These are phyloP conservation scores for Solanum chmielewskii DNA, from an alignment of 257 asterid genomes.

Conservation along the genomic window DNA sequence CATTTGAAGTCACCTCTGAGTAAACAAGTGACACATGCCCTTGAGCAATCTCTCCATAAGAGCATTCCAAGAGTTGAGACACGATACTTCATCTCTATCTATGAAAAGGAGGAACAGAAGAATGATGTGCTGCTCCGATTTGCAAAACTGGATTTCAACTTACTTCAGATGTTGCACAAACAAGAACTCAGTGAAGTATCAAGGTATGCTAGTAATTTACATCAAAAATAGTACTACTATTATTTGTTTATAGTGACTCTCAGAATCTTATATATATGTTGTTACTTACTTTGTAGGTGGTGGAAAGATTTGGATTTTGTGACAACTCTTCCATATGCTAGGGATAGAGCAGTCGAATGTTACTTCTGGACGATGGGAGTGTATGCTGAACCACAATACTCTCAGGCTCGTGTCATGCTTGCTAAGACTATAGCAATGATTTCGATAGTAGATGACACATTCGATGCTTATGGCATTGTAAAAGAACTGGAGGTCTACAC, in stretches of 20 bases:
- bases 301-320: background rate
- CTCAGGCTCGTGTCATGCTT: background rate
- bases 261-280: background rate
- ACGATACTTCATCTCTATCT: slow-evolving; percentile 5
- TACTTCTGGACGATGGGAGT: background rate
- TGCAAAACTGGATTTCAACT: slow-evolving; percentile 22
- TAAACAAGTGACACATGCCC: slow-evolving; percentile 15
- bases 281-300: background rate
- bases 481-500: background rate
- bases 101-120: slow-evolving; percentile 7
- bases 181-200: slow-evolving; percentile 17
- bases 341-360: background rate
- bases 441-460: background rate
- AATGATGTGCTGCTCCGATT: slow-evolving; percentile 9
- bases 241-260: background rate
- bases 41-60: slow-evolving; percentile 15
- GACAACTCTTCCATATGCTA: background rate
- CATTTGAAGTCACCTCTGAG: slow-evolving; percentile 1
- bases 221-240: background rate
- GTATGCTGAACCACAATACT: background rate
- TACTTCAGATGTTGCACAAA: slow-evolving; percentile 17
- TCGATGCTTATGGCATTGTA: background rate
- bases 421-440: background rate
- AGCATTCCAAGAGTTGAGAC: slow-evolving; percentile 22
- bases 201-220: background rate